Conservation (phyloP, 345 rosid genomes). For the Gynandropsis gynandra region DNA sequence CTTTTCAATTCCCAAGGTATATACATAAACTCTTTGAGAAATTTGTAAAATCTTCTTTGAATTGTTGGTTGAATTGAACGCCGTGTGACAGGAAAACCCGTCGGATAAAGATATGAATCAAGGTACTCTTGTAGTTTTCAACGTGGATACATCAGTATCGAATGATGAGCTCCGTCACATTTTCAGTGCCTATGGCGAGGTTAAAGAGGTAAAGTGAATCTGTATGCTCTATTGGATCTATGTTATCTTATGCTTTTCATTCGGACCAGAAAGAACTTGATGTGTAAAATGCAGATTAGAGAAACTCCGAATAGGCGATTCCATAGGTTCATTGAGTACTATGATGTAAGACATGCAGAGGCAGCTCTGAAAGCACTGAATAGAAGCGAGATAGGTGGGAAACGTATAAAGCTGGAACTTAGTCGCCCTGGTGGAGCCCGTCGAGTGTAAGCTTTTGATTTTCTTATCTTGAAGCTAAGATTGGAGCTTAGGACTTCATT, state of each 20-base stretch:
- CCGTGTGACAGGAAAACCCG: slow-evolving; percentile 65
- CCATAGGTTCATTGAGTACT: slow-evolving; percentile 88
- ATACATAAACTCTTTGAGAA: slow-evolving; percentile 1
- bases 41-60: slow-evolving; percentile 1
- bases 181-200: slow-evolving; percentile 83
- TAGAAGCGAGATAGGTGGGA: slow-evolving; percentile 92
- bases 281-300: slow-evolving; percentile 60
- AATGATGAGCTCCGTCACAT: slow-evolving; percentile 76
- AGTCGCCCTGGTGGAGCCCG: slow-evolving; percentile 98
- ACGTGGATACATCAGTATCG: slow-evolving; percentile 81
- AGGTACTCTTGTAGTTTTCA: slow-evolving; percentile 89
- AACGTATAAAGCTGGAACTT: slow-evolving; percentile 94
- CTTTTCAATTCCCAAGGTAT: slow-evolving; percentile 95
- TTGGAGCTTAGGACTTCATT: too few relatives aligned
- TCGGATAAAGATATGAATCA: slow-evolving; percentile 93
- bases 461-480: too few relatives aligned
- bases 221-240: slow-evolving; percentile 2
- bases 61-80: slow-evolving; percentile 18
- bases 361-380: slow-evolving; percentile 79
- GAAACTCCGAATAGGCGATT: slow-evolving; percentile 90
- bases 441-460: slow-evolving; percentile 47
- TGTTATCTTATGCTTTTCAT: slow-evolving; percentile 1
- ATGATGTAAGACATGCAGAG: slow-evolving; percentile 92
- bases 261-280: background rate
- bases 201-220: slow-evolving; percentile 62